A percentile compares a stretch with the other conserved stretches of the same genome.
These are phyloP conservation scores for Cardamine occulta DNA, from an alignment of 345 rosid genomes.

Conservation along the genomic window DNA sequence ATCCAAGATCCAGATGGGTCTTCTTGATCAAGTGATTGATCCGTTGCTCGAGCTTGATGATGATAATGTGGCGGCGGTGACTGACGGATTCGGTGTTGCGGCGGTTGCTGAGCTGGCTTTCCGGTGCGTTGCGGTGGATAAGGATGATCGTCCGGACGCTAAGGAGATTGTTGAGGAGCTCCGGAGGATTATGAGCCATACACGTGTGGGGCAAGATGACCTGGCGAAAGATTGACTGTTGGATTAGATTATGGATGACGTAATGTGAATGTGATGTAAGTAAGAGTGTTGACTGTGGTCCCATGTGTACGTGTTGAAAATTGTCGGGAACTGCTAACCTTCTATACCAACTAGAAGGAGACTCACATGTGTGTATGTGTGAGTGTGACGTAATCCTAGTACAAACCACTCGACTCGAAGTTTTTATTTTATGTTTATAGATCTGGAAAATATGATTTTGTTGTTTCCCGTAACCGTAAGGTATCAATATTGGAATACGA, in stretches of 20 bases:
- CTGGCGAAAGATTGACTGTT: slow-evolving; percentile 39
- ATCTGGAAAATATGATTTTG: slow-evolving; percentile 29
- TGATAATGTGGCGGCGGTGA: slow-evolving; percentile 29
- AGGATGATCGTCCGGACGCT: slow-evolving; percentile 87
- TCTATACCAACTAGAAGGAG: slow-evolving; percentile 1
- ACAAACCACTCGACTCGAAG: slow-evolving; percentile 27
- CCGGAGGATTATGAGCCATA: slow-evolving; percentile 55
- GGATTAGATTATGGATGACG: slow-evolving; percentile 42
- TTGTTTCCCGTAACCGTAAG: slow-evolving; percentile 31
- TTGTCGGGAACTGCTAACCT: slow-evolving; percentile 24
- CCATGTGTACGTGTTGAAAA: slow-evolving; percentile 4
- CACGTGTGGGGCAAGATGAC: slow-evolving; percentile 42
- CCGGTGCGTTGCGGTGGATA: slow-evolving; percentile 87
- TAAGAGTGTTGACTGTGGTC: slow-evolving; percentile 24
- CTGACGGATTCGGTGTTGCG: slow-evolving; percentile 45
- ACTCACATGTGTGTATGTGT: slow-evolving; percentile 12
- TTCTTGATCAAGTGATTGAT: slow-evolving; percentile 71
- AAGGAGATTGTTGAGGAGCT: slow-evolving; percentile 82
- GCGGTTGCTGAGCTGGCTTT: slow-evolving; percentile 93
- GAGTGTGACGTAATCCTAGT: slow-evolving; percentile 27
- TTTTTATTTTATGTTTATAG: slow-evolving; percentile 24
- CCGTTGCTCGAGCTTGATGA: slow-evolving; percentile 51
- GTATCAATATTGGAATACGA: slow-evolving; percentile 28
- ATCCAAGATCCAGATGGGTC: slow-evolving; percentile 79
- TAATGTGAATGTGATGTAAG: slow-evolving; percentile 13